Evolutionary conservation across 2,329 filamentous ascomycete species (phyloP).

Genomic region (Alternaria sp.): DNA sequence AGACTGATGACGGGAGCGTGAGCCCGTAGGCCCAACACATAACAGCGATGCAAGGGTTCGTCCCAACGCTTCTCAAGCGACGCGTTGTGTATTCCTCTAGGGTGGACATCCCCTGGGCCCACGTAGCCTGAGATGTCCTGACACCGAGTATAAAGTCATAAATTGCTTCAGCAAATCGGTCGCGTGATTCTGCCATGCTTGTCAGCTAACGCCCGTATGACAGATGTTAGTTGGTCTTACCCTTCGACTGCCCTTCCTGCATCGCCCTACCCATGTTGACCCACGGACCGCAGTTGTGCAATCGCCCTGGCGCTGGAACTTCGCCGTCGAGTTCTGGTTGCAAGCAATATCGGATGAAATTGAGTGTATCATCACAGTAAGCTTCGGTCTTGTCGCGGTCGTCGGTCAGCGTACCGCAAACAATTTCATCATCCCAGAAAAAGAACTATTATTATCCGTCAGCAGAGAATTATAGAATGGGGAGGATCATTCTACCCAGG

Average conservation of each 20-base stretch:
- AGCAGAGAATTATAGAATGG: not conserved
- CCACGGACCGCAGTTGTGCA: constrained; percentile 22
- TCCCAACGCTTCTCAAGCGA: constrained; percentile 16
- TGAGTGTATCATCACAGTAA: constrained; percentile 20
- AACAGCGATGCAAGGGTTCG: constrained; percentile 16
- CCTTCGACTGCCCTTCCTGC: constrained; percentile 20
- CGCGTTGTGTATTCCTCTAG: constrained; percentile 18
- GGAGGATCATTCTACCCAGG: constrained; percentile 4
- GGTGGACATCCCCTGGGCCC: constrained; percentile 17
- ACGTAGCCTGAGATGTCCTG: constrained; percentile 16
- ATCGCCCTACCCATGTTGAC: constrained; percentile 21
- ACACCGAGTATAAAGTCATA: constrained; percentile 19
- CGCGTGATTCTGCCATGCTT: constrained; percentile 12
- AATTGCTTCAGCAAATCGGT: constrained; percentile 19
- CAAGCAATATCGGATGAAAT: constrained; percentile 17
- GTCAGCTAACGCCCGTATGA: not conserved
- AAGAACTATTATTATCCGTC: constrained; percentile 12
- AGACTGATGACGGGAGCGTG: constrained; percentile 11
- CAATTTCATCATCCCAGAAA: constrained; percentile 26
- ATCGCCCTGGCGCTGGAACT: constrained; percentile 15
- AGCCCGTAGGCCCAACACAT: constrained; percentile 20
- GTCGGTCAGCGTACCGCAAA: constrained; percentile 19
- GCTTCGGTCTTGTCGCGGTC: constrained; percentile 20
- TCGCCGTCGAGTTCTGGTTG: constrained; percentile 18
- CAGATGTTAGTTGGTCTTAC: not conserved